These are phyloP conservation scores for Fusarium brevicatenulatum DNA, from an alignment of 2,329 filamentous ascomycete species.

Conservation along the genomic window DNA sequence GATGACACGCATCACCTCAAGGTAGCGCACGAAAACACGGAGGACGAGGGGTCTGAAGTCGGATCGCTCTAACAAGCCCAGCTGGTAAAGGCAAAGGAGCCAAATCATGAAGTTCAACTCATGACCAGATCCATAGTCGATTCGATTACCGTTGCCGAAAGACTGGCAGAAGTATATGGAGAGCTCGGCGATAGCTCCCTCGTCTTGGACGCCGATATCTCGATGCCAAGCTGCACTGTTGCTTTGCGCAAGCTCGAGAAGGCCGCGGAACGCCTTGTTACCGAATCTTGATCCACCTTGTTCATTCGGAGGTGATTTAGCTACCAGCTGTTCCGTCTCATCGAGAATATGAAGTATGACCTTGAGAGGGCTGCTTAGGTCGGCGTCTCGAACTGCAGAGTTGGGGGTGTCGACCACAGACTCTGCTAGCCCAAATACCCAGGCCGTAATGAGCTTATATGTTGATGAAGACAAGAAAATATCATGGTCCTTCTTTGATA, in stretches of 20 bases:
- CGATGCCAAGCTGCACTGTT: slow-evolving; percentile 71
- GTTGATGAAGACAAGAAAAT: slow-evolving; percentile 82
- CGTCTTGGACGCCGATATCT: slow-evolving; percentile 62
- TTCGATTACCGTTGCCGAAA: slow-evolving; percentile 85
- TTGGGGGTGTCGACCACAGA: slow-evolving; percentile 77
- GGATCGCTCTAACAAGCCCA: slow-evolving; percentile 68
- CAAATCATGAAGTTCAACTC: slow-evolving; percentile 98
- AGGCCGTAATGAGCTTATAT: slow-evolving; percentile 79
- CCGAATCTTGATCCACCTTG: slow-evolving; percentile 92
- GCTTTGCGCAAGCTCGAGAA: slow-evolving; percentile 75
- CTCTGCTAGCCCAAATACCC: slow-evolving; percentile 88
- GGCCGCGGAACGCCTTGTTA: slow-evolving; percentile 88
- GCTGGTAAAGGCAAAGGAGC: slow-evolving; percentile 91
- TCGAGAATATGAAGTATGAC: slow-evolving; percentile 77
- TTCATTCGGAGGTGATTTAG: slow-evolving; percentile 80
- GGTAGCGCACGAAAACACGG: slow-evolving; percentile 82
- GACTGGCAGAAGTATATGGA: slow-evolving; percentile 83
- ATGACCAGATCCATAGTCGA: slow-evolving; percentile 97
- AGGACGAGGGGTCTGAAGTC: slow-evolving; percentile 83
- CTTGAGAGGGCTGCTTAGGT: slow-evolving; percentile 68
- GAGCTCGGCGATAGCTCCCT: slow-evolving; percentile 72
- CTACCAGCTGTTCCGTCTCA: slow-evolving; percentile 73
- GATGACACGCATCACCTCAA: slow-evolving; percentile 85
- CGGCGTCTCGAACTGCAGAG: slow-evolving; percentile 66
- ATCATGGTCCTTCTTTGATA: slow-evolving; percentile 82